Percentiles rank a stretch among this genome's conserved stretches.
Evolutionary conservation across 1,139 yeast species (phyloP).

Genomic region (Taiozyma onychis): DNA sequence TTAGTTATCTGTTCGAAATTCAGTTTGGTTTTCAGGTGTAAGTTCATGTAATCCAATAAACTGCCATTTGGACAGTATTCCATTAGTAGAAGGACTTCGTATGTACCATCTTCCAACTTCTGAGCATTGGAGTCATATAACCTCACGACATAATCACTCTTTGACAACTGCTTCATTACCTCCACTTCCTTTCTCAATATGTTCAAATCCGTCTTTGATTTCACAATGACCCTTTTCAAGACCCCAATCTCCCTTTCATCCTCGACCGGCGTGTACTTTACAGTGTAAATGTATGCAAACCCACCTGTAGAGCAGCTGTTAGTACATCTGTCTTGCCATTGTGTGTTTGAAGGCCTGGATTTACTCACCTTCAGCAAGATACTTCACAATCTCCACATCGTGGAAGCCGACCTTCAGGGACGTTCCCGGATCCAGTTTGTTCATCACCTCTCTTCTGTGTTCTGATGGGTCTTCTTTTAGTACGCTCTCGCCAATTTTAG

Average conservation of each 20-base stretch:
- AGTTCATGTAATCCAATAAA: conserved; percentile 69
- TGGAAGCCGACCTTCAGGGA: conserved; percentile 51
- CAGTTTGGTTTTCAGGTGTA: conserved; percentile 57
- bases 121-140: conserved; percentile 79
- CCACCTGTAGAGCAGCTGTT: conserved; percentile 33
- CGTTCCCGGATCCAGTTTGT: conserved; percentile 46
- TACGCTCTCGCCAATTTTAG: neutral
- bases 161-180: conserved; percentile 60
- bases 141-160: conserved; percentile 53
- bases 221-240: conserved; percentile 67
- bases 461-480: neutral
- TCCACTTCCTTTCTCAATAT: conserved; percentile 70
- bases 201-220: conserved; percentile 62
- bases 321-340: neutral
- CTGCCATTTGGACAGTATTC: conserved; percentile 73
- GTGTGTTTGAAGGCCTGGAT: neutral
- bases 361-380: conserved; percentile 48
- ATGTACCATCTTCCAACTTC: conserved; percentile 40
- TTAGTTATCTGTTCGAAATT: conserved; percentile 56
- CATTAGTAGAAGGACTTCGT: conserved; percentile 74
- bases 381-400: conserved; percentile 40
- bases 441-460: conserved; percentile 10
- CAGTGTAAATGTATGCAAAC: conserved; percentile 56
- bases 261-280: conserved; percentile 38
- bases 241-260: conserved; percentile 44